Base-by-base conservation (phyloP, 1,284 basidiomycete genomes). In the Ceratobasidium sp. region DNA sequence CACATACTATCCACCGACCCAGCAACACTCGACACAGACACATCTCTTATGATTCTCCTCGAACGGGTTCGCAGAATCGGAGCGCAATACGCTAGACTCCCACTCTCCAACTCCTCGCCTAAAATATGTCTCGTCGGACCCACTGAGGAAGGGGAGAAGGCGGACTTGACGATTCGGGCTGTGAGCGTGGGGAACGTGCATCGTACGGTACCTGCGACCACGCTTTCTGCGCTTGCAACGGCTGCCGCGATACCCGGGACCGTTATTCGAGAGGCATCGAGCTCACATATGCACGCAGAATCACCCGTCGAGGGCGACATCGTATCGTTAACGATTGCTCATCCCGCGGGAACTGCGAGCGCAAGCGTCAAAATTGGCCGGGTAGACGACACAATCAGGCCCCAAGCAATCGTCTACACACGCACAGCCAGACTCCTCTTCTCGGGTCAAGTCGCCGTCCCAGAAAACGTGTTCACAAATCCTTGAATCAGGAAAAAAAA, bases 1-100 rank as follows among this genome's bases (percentile, higher is more conserved):
- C 56, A 60, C 33, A 50, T 47, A 1, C 50, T 72, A 59, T 79
- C 69, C 73, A 81, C 41, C 80, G 82, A 5, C n/a, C 71, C 81
- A 33, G 81, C 81, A n/a, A 48, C 60, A 15, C 77, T 78, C 24
- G 73, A 75, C 19, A 44, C 74, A 9, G 53, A 66, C 36, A 2
- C 54, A 29, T 11, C 24, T 11, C 62, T 75, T 33, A 73, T 62
- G 60, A 27, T 54, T 31, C 69, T 51, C n/a, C 59, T 75, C 60
- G 56, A 73, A 51, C 22, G 29, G 3, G 3, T 75, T 29, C 54
- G 67, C 44, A 50, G n/a, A n/a, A 57, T 66, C 45, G 63, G 74
- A 54, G 48, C 62, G 19, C 27, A 19, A 1, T 17, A 62, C 51
- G 69, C 69, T 29, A 22, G 50, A 33, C 48, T 72, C 59, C 69